These are phyloP conservation scores for Centrapalus pauciflorus DNA, from an alignment of 129 eudicot species.

Conservation along the genomic window DNA sequence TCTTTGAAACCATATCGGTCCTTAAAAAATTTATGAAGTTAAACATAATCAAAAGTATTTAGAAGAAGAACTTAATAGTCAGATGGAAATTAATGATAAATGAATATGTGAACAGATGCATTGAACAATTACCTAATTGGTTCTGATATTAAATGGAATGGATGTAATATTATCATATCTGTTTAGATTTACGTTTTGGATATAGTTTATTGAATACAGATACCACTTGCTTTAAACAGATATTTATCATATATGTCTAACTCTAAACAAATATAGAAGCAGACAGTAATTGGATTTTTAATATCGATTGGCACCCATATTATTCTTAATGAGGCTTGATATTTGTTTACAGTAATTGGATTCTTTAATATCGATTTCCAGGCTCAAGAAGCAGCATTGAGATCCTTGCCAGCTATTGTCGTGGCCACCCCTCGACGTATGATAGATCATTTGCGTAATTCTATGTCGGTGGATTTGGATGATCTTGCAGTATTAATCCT, in stretches of 20 bases:
- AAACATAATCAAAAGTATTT: background rate
- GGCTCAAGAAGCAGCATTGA: conserved; percentile 89
- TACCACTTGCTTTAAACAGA: background rate
- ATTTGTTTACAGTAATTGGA: too few relatives aligned
- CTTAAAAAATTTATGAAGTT: background rate
- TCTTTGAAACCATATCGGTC: too few relatives aligned
- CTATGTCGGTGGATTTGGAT: conserved; percentile 92
- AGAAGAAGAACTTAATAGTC: background rate
- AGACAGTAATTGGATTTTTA: too few relatives aligned
- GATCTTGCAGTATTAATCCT: conserved; percentile 92
- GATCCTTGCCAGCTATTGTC: conserved; percentile 91
- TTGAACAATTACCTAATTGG: background rate
- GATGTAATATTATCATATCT: background rate
- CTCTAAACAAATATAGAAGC: background rate
- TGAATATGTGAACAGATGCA: background rate
- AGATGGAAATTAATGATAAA: background rate
- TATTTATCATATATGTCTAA: too few relatives aligned
- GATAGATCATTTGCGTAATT: conserved; percentile 91
- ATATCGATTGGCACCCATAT: too few relatives aligned
- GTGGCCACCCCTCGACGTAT: conserved; percentile 99
- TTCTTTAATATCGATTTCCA: conserved; percentile 34
- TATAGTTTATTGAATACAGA: background rate
- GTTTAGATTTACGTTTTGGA: background rate
- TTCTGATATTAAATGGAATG: background rate
- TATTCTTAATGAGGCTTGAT: too few relatives aligned